Evolutionary conservation across 2,329 filamentous ascomycete genomes (phyloP), one percentile per base, ranked within the genome.

Genomic region (Diaporthe sp.): DNA sequence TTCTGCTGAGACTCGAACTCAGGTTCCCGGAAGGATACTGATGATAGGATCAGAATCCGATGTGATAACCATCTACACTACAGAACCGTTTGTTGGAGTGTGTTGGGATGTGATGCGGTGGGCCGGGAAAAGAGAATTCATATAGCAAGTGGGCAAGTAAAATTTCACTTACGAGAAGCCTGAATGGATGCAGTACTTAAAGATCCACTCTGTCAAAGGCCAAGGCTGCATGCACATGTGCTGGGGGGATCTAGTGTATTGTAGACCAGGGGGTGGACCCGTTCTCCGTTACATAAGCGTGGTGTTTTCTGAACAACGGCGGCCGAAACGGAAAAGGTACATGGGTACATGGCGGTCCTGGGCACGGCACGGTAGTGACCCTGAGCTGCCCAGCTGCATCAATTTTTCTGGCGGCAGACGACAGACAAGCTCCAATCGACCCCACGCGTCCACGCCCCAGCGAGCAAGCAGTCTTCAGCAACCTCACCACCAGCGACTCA

Each of bases 381-480:
- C 70, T 61, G 71, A 73, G 71, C 71, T 73, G 71, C 49, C 49
- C 58, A 65, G 61, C 71, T 70, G 65, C 49, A 70, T 70, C 49
- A 65, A 73, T 65, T 73, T 73, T 73, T 73, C 71, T 61, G 71
- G 61, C 58, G 34, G 71, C 65, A 28, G 34, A 70, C n/a, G 65
- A 65, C 71, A 73, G 71, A 37, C 57, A 72, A 70, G 72, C 73
- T 75, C 44, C 44, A 65, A 55, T 63, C 67, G 58, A 75, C 73
- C 73, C 67, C 73, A 75, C 73, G 73, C 73, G 73, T 75, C 73
- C 51, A 75, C 70, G 68, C 17, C 28, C 67, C 12, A 17, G 42
- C 28, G 28, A 71, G 34, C 25, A 60, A 71, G 51, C 60, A 71
- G 71, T 63, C 73, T 75, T 61, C 42, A 51, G 44, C 58, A 44